These are phyloP conservation scores for Botryotinia narcissicola DNA, from an alignment of 2,329 filamentous ascomycete species.

Conservation along the genomic window DNA sequence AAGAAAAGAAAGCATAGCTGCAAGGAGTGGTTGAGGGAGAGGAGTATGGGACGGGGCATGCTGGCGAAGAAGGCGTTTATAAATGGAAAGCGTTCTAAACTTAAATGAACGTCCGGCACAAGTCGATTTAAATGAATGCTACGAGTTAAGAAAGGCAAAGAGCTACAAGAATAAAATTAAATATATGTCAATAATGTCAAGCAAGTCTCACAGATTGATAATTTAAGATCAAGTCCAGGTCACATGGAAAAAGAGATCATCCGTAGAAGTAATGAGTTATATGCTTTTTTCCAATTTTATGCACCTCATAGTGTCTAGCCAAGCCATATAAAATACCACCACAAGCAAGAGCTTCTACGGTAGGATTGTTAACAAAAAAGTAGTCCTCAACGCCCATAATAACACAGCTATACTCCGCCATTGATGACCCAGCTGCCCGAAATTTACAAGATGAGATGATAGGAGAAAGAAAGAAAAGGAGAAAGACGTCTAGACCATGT, in stretches of 20 bases:
- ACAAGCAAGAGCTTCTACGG: constrained; percentile 4
- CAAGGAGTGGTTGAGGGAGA: not conserved
- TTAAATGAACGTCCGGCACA: constrained; percentile 2
- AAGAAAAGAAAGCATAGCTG: constrained; percentile 20
- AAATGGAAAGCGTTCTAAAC: constrained; percentile 15
- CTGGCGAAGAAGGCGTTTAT: constrained; percentile 15
- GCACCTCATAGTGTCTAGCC: constrained; percentile 16
- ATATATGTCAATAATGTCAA: constrained; percentile 11
- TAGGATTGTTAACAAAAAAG: constrained; percentile 10
- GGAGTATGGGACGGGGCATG: constrained; percentile 12
- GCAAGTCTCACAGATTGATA: not conserved
- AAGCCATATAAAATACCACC: constrained; percentile 13
- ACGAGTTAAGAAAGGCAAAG: not conserved
- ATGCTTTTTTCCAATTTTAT: constrained; percentile 19
- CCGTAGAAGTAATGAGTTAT: not conserved
- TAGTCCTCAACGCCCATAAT: constrained; percentile 31
- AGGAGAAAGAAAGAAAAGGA: constrained; percentile 24
- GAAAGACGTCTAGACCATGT: constrained; percentile 4
- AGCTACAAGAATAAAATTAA: constrained; percentile 1
- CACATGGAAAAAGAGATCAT: not conserved
- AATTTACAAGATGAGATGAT: constrained; percentile 29
- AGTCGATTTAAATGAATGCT: constrained; percentile 3
- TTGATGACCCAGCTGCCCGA: constrained; percentile 23
- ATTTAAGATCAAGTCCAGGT: not conserved
- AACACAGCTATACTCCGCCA: constrained; percentile 20